phyloP scores from a whole-genome alignment of 2,329 filamentous ascomycete species.

The Cladosporium sp. region DNA sequence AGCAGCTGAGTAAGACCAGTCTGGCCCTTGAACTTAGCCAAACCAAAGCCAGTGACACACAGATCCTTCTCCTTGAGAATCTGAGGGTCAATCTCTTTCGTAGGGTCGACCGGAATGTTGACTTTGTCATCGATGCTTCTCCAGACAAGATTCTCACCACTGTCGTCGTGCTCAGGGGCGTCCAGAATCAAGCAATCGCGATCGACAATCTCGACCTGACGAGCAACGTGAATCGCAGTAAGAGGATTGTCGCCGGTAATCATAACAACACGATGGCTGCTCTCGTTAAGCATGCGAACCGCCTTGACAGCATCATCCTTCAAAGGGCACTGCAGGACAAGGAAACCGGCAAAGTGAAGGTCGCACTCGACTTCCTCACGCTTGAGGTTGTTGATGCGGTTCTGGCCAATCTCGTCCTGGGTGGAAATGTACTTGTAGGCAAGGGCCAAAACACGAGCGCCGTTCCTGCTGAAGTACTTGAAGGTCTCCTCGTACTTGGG shows the following conservation, averaged over 20 bases:
- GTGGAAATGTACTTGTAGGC: constrained; percentile 87
- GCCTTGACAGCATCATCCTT: constrained; percentile 95
- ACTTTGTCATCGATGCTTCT: constrained; percentile 89
- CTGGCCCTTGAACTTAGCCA: constrained; percentile 83
- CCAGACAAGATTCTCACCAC: constrained; percentile 82
- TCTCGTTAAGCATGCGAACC: constrained; percentile 96
- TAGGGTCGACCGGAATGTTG: constrained; percentile 79
- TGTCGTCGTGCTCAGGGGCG: constrained; percentile 82
- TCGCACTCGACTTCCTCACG: constrained; percentile 86
- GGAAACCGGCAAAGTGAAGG: constrained; percentile 86
- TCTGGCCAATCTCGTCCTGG: constrained; percentile 75
- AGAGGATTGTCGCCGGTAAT: constrained; percentile 98
- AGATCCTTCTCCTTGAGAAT: constrained; percentile 86
- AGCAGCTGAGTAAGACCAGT: constrained; percentile 71
- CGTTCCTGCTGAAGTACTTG: constrained; percentile 96
- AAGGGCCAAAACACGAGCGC: constrained; percentile 87
- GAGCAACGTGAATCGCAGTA: constrained; percentile 91
- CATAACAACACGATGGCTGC: constrained; percentile 97
- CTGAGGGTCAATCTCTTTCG: constrained; percentile 71
- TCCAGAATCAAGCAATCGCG: constrained; percentile 92
- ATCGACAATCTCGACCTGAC: constrained; percentile 95
- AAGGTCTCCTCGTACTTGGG: constrained; percentile 94
- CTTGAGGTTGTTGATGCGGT: constrained; percentile 88
- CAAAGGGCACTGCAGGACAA: constrained; percentile 90
- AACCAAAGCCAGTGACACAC: constrained; percentile 91